Evolutionary conservation across 345 rosid genomes (phyloP), one percentile per base, ranked within the genome.

Genomic region (Ricinus communis): DNA sequence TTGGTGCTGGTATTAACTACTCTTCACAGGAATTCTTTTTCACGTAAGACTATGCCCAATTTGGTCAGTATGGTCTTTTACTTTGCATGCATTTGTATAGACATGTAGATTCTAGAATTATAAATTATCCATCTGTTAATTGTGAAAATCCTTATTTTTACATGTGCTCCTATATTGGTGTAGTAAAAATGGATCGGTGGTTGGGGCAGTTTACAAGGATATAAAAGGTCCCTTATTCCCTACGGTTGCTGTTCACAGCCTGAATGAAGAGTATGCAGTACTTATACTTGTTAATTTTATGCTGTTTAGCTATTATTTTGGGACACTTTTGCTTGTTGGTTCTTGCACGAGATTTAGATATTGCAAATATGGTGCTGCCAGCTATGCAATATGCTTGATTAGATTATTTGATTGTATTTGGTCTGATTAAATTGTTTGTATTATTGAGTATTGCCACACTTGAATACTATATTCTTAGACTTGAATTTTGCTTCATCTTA

Each of bases 181-280:
- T 73, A 95, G 99, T 70, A 92, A 95, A 84, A 92, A 93, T 74
- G 93, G 93, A 71, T 63, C 77, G 6, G 14, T 93, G 31, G 91
- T 95, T 33, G 94, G 99, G 60, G 71, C 90, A 12, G 83, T 83
- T 60, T 51, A 70, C 74, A 89, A 90, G 85, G 89, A 87, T 49
- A 81, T 92, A 73, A 88, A 82, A 73, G 88, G 91, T 71, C 81
- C 89, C 71, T 79, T 92, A 58, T 89, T 85, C 78, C 99, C 99
- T 53, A 95, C 99, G 9, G 74, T 90, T 85, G 87, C 94, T 77
- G 97, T 95, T 80, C 94, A 95, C 77, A 95, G 98, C 86, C 98
- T 81, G 82, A 86, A 90, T 63, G 97, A 95, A 82, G 99, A 95
- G 98, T 95, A 92, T 74, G 97, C 77, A n/a, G n/a, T n/a, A n/a